Evolutionary conservation across 1,284 basidiomycete genomes (phyloP), one percentile per base, ranked within the genome.

Genomic region (Fomitiporia mediterranea): DNA sequence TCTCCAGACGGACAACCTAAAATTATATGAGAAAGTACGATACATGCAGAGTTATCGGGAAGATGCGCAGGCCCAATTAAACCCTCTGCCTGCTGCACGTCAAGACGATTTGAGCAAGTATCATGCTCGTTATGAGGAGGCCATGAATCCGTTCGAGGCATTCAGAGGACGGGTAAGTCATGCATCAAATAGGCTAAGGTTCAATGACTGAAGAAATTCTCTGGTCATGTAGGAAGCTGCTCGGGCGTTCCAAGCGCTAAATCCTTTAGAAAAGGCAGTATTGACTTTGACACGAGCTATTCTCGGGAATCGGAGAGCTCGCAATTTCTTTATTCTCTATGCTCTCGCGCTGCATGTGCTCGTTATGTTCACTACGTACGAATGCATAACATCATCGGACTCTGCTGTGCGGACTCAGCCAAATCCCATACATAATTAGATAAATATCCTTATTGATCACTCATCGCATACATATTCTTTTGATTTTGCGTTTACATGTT

Each of bases 131-230:
- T 98, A 98, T 68, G 95, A 99, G 68, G 92, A 97, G 69, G 83
- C 89, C 47, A 92, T 98, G 83, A 98, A 99, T 67, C 96, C 96
- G 0, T 99, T 98, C 69, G 94, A 98, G 69, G 91, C 90, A 3
- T 98, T 99, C 79, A 84, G 94, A 59, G 94, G 95, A 3, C 78
- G 92, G 67, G 94, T 95, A 66, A 66, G 23, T 49, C 37, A 3
- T 60, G 58, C 55, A 25, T 23, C 35, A 27, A 8, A 35, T 25
- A 43, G 13, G 19, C 44, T 25, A 38, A 7, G 38, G 52, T 37
- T n/a, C 25, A 19, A 46, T 37, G 28, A 42, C 39, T 44, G 13
- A 46, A 43, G 17, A 44, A 34, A 50, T n/a, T 51, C 47, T 51
- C 15, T 55, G 44, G n/a, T n/a, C n/a, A n/a, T 64, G 47, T 69